Conservation (phyloP, 2,329 filamentous ascomycete species). For the Orbilia oligospora region DNA sequence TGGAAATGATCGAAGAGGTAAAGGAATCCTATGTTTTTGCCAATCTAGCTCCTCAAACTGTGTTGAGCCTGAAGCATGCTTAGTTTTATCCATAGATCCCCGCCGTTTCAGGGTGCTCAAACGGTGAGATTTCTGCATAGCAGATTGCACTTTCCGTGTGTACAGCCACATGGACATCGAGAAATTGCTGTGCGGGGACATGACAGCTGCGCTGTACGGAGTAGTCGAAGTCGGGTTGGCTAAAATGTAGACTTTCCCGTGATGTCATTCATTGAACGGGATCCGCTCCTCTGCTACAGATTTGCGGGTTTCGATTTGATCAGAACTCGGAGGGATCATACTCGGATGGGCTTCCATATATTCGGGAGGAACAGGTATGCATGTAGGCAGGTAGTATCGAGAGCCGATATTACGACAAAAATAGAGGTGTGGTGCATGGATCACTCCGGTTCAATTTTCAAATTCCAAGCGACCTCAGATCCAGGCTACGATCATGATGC, state of each 20-base stretch:
- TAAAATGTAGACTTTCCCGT: background rate
- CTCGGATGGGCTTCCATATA: conserved; percentile 31
- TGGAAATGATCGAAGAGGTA: conserved; percentile 6
- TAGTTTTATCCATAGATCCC: conserved; percentile 46
- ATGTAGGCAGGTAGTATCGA: conserved; percentile 44
- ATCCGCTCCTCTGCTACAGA: background rate
- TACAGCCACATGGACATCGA: conserved; percentile 9
- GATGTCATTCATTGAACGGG: conserved; percentile 22
- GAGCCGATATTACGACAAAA: conserved; percentile 49
- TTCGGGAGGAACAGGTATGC: conserved; percentile 33
- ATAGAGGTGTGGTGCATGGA: conserved; percentile 46
- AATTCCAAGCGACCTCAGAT: conserved; percentile 11
- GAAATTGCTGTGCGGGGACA: background rate
- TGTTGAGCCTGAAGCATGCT: conserved; percentile 56
- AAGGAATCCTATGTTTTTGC: conserved; percentile 9
- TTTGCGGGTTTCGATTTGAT: conserved; percentile 25
- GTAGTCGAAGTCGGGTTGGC: background rate
- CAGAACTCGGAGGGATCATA: conserved; percentile 9
- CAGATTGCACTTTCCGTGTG: conserved; percentile 27
- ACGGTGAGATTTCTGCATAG: conserved; percentile 26
- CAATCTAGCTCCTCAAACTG: conserved; percentile 34
- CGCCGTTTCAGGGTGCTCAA: conserved; percentile 55
- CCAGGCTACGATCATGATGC: conserved; percentile 24
- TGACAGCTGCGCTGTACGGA: too few relatives aligned
- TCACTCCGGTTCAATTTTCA: conserved; percentile 19